phyloP scores from a whole-genome alignment of 2,329 filamentous ascomycete genomes.

The Apiospora sp. region DNA sequence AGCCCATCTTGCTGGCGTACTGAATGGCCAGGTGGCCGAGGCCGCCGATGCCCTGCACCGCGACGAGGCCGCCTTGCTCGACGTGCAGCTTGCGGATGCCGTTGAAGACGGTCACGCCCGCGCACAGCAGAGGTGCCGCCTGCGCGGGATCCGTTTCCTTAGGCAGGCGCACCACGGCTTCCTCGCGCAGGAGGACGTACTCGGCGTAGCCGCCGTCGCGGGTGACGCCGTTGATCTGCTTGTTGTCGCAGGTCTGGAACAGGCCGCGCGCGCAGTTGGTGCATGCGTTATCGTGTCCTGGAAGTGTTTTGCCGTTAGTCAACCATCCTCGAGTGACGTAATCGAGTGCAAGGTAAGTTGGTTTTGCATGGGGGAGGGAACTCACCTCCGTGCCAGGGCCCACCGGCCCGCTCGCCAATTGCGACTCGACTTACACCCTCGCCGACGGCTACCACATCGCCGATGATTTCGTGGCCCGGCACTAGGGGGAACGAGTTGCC shows the following conservation, averaged over 20 bases:
- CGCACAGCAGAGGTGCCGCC: conserved; percentile 68
- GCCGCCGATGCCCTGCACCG: conserved; percentile 75
- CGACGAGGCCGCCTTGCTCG: conserved; percentile 60
- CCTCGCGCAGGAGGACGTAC: conserved; percentile 66
- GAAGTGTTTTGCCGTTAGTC: neutral
- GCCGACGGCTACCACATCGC: conserved; percentile 69
- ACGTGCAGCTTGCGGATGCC: conserved; percentile 62
- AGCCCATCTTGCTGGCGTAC: conserved; percentile 80
- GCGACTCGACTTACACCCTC: conserved; percentile 64
- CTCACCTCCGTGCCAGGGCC: conserved; percentile 71
- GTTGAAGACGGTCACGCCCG: conserved; percentile 71
- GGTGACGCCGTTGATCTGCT: conserved; percentile 69
- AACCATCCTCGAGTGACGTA: too few species aligned
- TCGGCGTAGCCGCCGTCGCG: conserved; percentile 74
- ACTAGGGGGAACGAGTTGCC: conserved; percentile 66
- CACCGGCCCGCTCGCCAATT: conserved; percentile 72
- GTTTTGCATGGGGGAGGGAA: neutral
- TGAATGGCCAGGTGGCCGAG: conserved; percentile 81
- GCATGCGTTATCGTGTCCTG: conserved; percentile 69
- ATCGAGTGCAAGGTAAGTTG: too few species aligned
- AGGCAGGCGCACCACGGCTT: conserved; percentile 67
- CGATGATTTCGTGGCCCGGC: conserved; percentile 77
- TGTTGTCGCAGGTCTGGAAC: conserved; percentile 74
- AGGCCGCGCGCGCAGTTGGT: conserved; percentile 67
- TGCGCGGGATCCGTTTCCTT: conserved; percentile 58